phyloP scores from a whole-genome alignment of 441 rosid species.

The Erodium trifolium region DNA sequence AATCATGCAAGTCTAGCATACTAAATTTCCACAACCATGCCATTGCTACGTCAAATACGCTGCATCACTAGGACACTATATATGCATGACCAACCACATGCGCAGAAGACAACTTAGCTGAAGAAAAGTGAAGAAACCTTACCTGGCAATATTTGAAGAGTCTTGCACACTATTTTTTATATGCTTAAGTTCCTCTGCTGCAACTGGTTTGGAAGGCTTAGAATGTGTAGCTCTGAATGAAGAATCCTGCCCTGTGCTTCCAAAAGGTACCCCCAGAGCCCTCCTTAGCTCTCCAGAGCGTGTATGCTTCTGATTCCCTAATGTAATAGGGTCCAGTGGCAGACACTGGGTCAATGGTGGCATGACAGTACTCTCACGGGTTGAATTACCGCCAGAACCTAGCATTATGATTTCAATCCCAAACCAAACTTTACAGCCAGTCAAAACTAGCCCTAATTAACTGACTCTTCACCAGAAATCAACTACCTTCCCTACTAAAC shows the following conservation, averaged over 20 bases:
- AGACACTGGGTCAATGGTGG: constrained; percentile 27
- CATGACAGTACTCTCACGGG: constrained; percentile 29
- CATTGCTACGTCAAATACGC: no score
- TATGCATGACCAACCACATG: neutral
- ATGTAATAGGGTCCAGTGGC: constrained; percentile 38
- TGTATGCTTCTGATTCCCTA: constrained; percentile 34
- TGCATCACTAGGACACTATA: no score
- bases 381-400: constrained; percentile 28
- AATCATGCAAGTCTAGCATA: no score
- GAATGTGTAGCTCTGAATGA: constrained; percentile 31
- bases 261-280: constrained; percentile 37
- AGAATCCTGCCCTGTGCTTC: constrained; percentile 33
- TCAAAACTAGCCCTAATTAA: constrained; percentile 34
- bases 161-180: constrained; percentile 32
- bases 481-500: constrained; percentile 24
- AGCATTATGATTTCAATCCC: constrained; percentile 31
- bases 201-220: constrained; percentile 35
- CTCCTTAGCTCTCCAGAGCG: constrained; percentile 38
- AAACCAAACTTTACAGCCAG: constrained; percentile 29
- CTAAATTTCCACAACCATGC: no score
- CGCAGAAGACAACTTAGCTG: neutral
- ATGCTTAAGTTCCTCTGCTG: constrained; percentile 43
- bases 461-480: constrained; percentile 28
- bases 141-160: constrained; percentile 41
- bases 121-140: constrained; percentile 5